A percentile compares a stretch with the other conserved stretches of the same genome.
phyloP scores from a whole-genome alignment of 371 early-diverging fungal genomes.

The Mucor lusitanicus region DNA sequence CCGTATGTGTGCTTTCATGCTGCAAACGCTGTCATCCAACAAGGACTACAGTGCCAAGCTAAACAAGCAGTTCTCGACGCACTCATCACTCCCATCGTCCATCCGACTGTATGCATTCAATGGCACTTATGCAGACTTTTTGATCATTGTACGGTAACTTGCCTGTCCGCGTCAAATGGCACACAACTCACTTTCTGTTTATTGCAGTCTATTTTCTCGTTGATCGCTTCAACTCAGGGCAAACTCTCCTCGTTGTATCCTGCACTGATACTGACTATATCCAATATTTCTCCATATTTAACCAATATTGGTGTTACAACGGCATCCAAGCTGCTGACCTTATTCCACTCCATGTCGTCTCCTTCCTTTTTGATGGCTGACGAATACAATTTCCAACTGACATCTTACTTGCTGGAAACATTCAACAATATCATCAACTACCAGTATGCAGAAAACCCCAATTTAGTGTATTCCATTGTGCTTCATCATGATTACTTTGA shows the following conservation, averaged over 20 bases:
- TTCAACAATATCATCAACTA: constrained; percentile 84
- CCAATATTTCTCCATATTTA: constrained; percentile 81
- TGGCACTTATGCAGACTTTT: constrained; percentile 83
- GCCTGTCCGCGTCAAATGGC: neutral
- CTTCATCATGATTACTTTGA: constrained; percentile 68
- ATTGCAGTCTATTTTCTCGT: constrained; percentile 65
- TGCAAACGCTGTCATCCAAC: constrained; percentile 84
- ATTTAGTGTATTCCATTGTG: constrained; percentile 78
- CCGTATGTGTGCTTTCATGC: constrained; percentile 78
- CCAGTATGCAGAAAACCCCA: constrained; percentile 75
- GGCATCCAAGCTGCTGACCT: constrained; percentile 68
- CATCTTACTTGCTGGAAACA: constrained; percentile 73
- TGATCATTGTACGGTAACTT: constrained; percentile 60
- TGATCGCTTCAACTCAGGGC: constrained; percentile 77
- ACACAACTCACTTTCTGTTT: neutral
- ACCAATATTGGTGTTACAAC: constrained; percentile 75
- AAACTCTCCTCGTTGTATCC: constrained; percentile 73
- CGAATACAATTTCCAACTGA: constrained; percentile 71
- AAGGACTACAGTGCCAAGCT: constrained; percentile 75
- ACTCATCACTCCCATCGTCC: constrained; percentile 62
- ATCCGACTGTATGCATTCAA: constrained; percentile 74
- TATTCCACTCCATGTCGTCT: constrained; percentile 78
- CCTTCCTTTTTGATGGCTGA: constrained; percentile 81
- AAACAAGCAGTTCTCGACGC: constrained; percentile 73
- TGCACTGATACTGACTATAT: constrained; percentile 71